phyloP scores from a whole-genome alignment of 1,139 yeast species.

The Kodamaea derodonti region DNA sequence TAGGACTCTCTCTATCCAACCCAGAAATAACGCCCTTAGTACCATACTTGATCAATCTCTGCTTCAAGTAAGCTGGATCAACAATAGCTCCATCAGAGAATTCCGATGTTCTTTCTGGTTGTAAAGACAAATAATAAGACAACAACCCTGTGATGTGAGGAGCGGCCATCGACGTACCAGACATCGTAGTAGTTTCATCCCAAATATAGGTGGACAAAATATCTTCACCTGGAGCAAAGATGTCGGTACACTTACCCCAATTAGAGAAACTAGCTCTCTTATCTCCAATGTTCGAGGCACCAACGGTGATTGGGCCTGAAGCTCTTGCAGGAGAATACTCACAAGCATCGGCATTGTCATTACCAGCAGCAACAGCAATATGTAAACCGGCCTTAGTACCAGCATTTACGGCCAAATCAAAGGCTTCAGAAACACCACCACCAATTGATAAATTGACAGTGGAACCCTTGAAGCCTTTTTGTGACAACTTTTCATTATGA shows the following conservation, averaged over 20 bases:
- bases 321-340: constrained; percentile 43
- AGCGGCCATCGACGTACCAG: constrained; percentile 46
- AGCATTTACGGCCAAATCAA: constrained; percentile 42
- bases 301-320: constrained; percentile 40
- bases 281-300: constrained; percentile 38
- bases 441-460: constrained; percentile 44
- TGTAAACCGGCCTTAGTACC: constrained; percentile 40
- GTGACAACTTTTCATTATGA: constrained; percentile 30
- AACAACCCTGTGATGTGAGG: constrained; percentile 43
- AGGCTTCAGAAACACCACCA: constrained; percentile 39
- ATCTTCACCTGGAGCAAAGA: constrained; percentile 44
- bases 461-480: constrained; percentile 42
- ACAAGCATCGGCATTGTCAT: constrained; percentile 43
- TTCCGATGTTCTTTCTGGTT: constrained; percentile 37
- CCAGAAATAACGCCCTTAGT: constrained; percentile 30
- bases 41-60: constrained; percentile 34
- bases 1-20: constrained; percentile 19
- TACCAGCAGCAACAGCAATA: constrained; percentile 46
- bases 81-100: constrained; percentile 18
- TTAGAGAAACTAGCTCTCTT: constrained; percentile 40
- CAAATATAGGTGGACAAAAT: constrained; percentile 40
- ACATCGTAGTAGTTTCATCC: constrained; percentile 30
- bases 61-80: constrained; percentile 34
- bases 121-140: constrained; percentile 39
- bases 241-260: constrained; percentile 43